Evolutionary conservation across 2,329 filamentous ascomycete genomes (phyloP).

Genomic region (Claviceps africana): DNA sequence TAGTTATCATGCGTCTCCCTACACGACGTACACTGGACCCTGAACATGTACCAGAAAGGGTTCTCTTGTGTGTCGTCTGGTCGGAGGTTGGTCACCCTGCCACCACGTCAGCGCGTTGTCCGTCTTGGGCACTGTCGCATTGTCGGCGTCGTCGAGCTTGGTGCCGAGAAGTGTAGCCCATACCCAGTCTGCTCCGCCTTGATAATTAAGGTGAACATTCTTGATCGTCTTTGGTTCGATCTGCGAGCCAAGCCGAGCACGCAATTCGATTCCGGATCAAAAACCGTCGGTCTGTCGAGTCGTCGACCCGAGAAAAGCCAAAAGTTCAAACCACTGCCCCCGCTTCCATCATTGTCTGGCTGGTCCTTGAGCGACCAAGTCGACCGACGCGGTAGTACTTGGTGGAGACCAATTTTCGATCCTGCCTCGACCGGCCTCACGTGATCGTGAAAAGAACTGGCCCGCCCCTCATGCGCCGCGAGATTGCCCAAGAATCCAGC

Average conservation of each 20-base stretch:
- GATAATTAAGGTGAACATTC: slow-evolving; percentile 52
- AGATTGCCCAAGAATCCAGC: background rate
- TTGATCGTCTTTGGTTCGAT: background rate
- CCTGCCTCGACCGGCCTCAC: background rate
- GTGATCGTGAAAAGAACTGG: background rate
- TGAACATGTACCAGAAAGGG: slow-evolving; percentile 96
- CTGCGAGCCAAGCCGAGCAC: background rate
- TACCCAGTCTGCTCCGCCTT: slow-evolving; percentile 60
- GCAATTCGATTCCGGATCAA: background rate
- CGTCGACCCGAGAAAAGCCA: no score
- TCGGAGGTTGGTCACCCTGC: slow-evolving; percentile 76
- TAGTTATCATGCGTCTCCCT: slow-evolving; percentile 79
- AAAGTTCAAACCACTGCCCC: background rate
- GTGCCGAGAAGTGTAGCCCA: slow-evolving; percentile 9
- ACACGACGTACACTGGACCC: slow-evolving; percentile 95
- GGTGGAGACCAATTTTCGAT: background rate
- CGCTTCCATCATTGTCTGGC: background rate
- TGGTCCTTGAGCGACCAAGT: no score
- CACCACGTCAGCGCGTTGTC: slow-evolving; percentile 3
- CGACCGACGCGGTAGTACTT: no score
- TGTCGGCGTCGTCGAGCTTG: background rate
- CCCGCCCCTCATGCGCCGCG: no score
- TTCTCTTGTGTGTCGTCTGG: slow-evolving; percentile 68
- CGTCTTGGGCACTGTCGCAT: no score
- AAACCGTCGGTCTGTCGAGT: background rate